Base-by-base conservation (phyloP, 768 basidiomycete species). In the Lyophyllum decastes region DNA sequence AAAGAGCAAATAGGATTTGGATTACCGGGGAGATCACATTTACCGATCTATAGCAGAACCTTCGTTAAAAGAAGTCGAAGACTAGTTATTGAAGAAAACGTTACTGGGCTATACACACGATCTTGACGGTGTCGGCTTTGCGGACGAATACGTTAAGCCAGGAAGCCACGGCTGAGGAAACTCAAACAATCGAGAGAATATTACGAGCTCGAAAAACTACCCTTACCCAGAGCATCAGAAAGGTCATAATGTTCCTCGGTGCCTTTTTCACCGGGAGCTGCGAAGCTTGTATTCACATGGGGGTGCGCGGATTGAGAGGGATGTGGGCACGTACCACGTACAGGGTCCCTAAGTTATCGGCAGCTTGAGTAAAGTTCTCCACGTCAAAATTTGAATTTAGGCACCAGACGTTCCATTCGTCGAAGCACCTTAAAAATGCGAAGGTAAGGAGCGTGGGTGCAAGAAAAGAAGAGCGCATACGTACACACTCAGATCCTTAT, bases 81-180 rank as follows among this genome's bases (percentile, higher is more conserved):
- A n/a, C 22, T 45, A 24, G 22, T 41, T 12, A 12, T 44, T n/a
- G n/a, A 24, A 47, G 49, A 5, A 44, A 74, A 79, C n/a, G n/a
- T 51, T 67, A 79, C 75, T 87, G 85, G 4, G 85, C 84, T 45
- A 85, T 78, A 63, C 84, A 86, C 1, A 84, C 84, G 48, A 86
- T 82, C 58, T 82, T 81, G 44, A 86, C 80, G 5, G 83, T 72
- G 61, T 84, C 81, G 4, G 82, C 81, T 50, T 87, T 82, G 17
- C 84, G 75, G 6, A 86, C 77, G 58, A 87, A 82, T 4, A 85
- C 79, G 63, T 86, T 85, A 52, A 87, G 68, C 83, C 84, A 87
- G 9, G 82, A 73, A 2, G 81, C 82, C 49, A 87, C 82, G 16
- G 83, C 84, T 77, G 63, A 9, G 59, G 10, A 30, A 60, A 22